These are phyloP conservation scores for Colletotrichum sp. DNA, from an alignment of 2,329 filamentous ascomycete genomes.

Conservation along the genomic window DNA sequence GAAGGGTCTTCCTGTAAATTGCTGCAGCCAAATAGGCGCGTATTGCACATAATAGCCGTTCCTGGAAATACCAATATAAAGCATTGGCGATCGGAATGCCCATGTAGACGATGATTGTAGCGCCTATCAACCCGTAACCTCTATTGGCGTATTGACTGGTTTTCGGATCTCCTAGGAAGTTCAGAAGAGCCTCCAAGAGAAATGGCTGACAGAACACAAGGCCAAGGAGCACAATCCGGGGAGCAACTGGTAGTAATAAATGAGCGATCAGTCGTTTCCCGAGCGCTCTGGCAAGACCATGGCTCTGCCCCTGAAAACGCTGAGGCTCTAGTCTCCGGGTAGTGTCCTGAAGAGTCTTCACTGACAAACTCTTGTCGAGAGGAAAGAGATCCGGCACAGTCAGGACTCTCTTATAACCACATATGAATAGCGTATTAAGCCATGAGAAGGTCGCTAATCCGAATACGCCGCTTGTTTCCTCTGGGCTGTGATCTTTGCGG, in stretches of 20 bases:
- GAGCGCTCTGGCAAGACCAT: conserved; percentile 32
- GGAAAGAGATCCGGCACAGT: conserved; percentile 32
- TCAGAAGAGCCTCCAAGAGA: conserved; percentile 35
- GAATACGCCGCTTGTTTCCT: conserved; percentile 35
- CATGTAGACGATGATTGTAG: conserved; percentile 41
- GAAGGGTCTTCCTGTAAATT: conserved; percentile 38
- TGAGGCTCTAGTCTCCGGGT: neutral
- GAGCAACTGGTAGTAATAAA: conserved; percentile 37
- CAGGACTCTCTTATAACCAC: conserved; percentile 34
- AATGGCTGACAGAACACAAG: conserved; percentile 46
- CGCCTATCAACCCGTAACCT: conserved; percentile 49
- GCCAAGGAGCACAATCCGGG: conserved; percentile 30
- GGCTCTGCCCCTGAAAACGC: conserved; percentile 5
- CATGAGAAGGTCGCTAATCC: conserved; percentile 37
- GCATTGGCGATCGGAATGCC: conserved; percentile 44
- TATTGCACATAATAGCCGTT: conserved; percentile 34
- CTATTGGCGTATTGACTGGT: conserved; percentile 22
- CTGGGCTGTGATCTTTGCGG: conserved; percentile 36
- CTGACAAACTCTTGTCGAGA: neutral
- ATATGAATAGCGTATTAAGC: conserved; percentile 36
- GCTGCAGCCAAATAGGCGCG: conserved; percentile 36
- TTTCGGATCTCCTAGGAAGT: conserved; percentile 30
- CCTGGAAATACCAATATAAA: conserved; percentile 42
- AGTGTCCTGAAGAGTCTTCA: neutral
- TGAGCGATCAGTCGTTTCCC: conserved; percentile 31